A percentile compares a stretch with the other conserved stretches of the same genome.
phyloP scores from a whole-genome alignment of 2,329 filamentous ascomycete genomes.

The Hymenoscyphus fraxineus region DNA sequence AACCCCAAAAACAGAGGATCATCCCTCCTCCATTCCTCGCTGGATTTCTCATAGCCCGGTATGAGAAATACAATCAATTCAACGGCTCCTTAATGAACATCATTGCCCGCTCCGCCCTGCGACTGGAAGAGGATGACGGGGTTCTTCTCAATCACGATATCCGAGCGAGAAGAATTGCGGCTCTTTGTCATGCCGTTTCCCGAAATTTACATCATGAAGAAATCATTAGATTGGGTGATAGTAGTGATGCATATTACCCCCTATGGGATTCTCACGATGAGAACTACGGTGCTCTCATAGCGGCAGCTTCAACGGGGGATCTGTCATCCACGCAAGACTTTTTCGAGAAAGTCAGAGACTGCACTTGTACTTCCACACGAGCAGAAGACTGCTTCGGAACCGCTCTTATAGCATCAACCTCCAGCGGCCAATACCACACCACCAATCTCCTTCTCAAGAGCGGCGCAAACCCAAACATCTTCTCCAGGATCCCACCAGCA shows the following conservation, averaged over 20 bases:
- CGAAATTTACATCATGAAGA: not conserved
- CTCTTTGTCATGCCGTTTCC: not conserved
- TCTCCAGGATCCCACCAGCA: not conserved
- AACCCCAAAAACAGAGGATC: not conserved
- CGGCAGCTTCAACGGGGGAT: not conserved
- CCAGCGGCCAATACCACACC: not conserved
- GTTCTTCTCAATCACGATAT: not conserved
- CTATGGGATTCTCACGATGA: not conserved
- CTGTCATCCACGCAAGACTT: not conserved
- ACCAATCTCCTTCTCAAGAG: not conserved
- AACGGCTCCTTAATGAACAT: slow-evolving; percentile 4
- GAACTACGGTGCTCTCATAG: slow-evolving; percentile 1
- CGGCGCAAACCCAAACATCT: not conserved
- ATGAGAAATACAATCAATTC: not conserved
- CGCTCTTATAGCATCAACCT: not conserved
- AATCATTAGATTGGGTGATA: not conserved
- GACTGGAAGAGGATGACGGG: not conserved
- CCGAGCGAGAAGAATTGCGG: not conserved
- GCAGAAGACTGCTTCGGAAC: not conserved
- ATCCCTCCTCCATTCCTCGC: not conserved
- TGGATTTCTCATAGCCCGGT: not conserved
- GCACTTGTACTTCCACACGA: not conserved
- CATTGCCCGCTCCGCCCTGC: not conserved
- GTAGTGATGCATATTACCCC: not conserved
- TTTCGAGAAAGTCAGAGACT: not conserved